Evolutionary conservation across 441 rosid genomes (phyloP).

Genomic region (Bruguiera hainesii): DNA sequence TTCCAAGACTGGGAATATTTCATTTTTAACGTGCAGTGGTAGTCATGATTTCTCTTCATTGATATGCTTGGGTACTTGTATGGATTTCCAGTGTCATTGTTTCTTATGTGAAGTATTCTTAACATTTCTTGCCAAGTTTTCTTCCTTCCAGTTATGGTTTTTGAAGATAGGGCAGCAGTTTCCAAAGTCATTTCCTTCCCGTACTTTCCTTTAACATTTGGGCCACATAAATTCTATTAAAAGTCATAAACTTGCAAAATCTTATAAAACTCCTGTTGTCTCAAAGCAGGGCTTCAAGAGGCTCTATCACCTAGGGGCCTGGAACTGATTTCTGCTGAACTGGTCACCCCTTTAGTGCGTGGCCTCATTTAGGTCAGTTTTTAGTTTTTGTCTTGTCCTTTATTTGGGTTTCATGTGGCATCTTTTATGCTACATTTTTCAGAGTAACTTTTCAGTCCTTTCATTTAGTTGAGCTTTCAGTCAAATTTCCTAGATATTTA

Average conservation of each 20-base stretch:
- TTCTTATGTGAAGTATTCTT: constrained; percentile 11
- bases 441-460: constrained; percentile 35
- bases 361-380: constrained; percentile 94
- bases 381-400: constrained; percentile 56
- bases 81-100: constrained; percentile 5
- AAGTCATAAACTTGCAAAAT: constrained; percentile 40
- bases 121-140: constrained; percentile 16
- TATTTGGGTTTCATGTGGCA: constrained; percentile 54
- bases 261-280: constrained; percentile 82
- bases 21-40: neutral
- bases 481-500: constrained; percentile 15
- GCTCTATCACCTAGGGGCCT: constrained; percentile 95
- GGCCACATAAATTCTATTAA: constrained; percentile 45
- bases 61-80: constrained; percentile 3
- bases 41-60: neutral
- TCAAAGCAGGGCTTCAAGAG: constrained; percentile 82
- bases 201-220: constrained; percentile 44
- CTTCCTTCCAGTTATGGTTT: constrained; percentile 40
- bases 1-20: neutral
- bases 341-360: constrained; percentile 71
- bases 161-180: constrained; percentile 41
- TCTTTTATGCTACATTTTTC: constrained; percentile 49
- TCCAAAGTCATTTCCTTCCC: constrained; percentile 50
- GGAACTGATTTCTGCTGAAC: constrained; percentile 93
- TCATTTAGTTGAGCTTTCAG: constrained; percentile 26